Conservation (phyloP, 176 grass and related monocot species). For the Ensete glaucum region DNA sequence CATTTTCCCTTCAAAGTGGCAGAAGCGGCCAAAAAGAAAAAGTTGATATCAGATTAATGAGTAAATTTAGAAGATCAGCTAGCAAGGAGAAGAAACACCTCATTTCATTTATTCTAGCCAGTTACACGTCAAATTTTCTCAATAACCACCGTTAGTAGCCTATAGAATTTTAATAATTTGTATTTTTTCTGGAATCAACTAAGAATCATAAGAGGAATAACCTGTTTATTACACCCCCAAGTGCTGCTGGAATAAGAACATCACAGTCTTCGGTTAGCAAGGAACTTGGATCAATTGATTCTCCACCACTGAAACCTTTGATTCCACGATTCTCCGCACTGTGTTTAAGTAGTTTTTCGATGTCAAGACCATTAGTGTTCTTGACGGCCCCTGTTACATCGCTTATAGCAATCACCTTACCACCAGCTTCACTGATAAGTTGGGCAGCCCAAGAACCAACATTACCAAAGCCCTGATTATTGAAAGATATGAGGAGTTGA, state of each 20-base stretch:
- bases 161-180: not conserved
- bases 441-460: slow-evolving; percentile 90
- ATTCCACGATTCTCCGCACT: slow-evolving; percentile 38
- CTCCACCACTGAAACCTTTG: slow-evolving; percentile 58
- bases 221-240: slow-evolving; percentile 90
- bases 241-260: slow-evolving; percentile 80
- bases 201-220: slow-evolving; percentile 11
- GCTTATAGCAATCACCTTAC: slow-evolving; percentile 81
- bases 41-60: not conserved
- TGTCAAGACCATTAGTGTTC: slow-evolving; percentile 60
- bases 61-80: not conserved
- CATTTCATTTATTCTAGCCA: not conserved
- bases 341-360: slow-evolving; percentile 59
- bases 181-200: not conserved
- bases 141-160: not conserved
- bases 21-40: not conserved
- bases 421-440: slow-evolving; percentile 75
- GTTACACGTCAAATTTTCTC: not conserved
- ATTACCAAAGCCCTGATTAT: slow-evolving; percentile 81
- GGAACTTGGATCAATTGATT: slow-evolving; percentile 50
- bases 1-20: slow-evolving; percentile 70
- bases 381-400: slow-evolving; percentile 72
- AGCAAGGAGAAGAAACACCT: not conserved
- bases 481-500: not conserved
- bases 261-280: slow-evolving; percentile 75